Percentiles rank a stretch among this genome's conserved stretches.
These are phyloP conservation scores for Knoxia roxburghii DNA, from an alignment of 257 asterid genomes.

Conservation along the genomic window DNA sequence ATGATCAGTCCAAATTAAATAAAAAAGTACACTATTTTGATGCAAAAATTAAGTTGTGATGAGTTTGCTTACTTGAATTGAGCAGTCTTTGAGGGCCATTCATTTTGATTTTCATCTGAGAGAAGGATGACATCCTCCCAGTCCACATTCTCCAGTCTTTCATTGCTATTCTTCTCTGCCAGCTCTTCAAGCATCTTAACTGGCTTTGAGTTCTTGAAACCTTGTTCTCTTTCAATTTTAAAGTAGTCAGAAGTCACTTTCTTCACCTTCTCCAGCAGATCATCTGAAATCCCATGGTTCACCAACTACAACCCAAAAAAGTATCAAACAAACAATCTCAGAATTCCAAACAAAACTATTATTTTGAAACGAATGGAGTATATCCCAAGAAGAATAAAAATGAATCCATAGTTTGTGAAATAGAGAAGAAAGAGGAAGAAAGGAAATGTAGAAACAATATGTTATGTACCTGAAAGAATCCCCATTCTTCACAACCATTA, in stretches of 20 bases:
- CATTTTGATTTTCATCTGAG: slow-evolving; percentile 52
- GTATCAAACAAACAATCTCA: not conserved
- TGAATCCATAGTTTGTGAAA: too few relatives aligned
- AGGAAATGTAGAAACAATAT: too few relatives aligned
- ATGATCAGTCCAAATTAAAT: too few relatives aligned
- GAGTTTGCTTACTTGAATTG: slow-evolving; percentile 46
- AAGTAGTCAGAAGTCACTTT: slow-evolving; percentile 52
- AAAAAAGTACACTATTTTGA: too few relatives aligned
- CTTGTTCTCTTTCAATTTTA: slow-evolving; percentile 49
- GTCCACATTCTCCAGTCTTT: slow-evolving; percentile 49
- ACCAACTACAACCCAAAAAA: slow-evolving; percentile 33
- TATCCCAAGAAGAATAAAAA: too few relatives aligned
- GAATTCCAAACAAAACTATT: too few relatives aligned
- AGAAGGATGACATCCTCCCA: slow-evolving; percentile 92
- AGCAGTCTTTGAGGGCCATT: slow-evolving; percentile 55
- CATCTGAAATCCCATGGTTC: slow-evolving; percentile 75
- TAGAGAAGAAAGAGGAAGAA: too few relatives aligned
- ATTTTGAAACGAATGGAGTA: too few relatives aligned
- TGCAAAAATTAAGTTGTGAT: too few relatives aligned
- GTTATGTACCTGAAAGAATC: slow-evolving; percentile 67
- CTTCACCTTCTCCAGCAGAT: slow-evolving; percentile 68
- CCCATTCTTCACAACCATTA: slow-evolving; percentile 78
- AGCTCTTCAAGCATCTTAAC: slow-evolving; percentile 43
- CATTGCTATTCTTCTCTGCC: slow-evolving; percentile 35
- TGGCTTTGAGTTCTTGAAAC: slow-evolving; percentile 52